These are phyloP conservation scores for Ophiostoma australiae DNA, from an alignment of 2,329 filamentous ascomycete genomes.

Conservation along the genomic window DNA sequence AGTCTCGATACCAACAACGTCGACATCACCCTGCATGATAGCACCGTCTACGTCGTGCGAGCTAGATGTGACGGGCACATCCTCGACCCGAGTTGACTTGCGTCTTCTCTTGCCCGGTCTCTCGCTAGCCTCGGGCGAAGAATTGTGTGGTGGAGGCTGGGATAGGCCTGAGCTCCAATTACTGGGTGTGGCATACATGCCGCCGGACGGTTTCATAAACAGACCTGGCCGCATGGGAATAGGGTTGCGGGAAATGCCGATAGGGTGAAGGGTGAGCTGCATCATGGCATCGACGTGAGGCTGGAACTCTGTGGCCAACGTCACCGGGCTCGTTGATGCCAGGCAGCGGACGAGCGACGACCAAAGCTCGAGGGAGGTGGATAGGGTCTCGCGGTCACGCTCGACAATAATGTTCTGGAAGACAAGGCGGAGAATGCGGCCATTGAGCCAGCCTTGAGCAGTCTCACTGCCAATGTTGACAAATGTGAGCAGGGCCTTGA, in stretches of 20 bases:
- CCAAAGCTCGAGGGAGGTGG: conserved; percentile 84
- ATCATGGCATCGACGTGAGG: conserved; percentile 76
- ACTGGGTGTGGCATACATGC: conserved; percentile 60
- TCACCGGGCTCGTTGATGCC: conserved; percentile 52
- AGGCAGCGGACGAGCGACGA: conserved; percentile 67
- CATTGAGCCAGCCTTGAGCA: conserved; percentile 89
- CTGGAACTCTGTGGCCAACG: conserved; percentile 68
- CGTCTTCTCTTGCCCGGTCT: conserved; percentile 70
- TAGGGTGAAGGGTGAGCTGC: conserved; percentile 78
- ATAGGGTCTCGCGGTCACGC: conserved; percentile 75
- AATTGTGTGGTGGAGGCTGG: conserved; percentile 35
- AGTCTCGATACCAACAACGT: conserved; percentile 83
- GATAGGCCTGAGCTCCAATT: conserved; percentile 36
- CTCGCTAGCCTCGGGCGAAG: conserved; percentile 52
- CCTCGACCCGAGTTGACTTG: conserved; percentile 78
- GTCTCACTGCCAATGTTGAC: conserved; percentile 73
- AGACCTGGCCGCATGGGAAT: conserved; percentile 86
- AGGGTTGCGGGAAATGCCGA: conserved; percentile 84
- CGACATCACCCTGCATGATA: conserved; percentile 95
- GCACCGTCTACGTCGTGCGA: conserved; percentile 95
- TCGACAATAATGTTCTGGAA: conserved; percentile 97
- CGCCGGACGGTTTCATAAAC: conserved; percentile 90
- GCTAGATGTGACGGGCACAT: conserved; percentile 56
- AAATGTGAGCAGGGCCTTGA: conserved; percentile 90
- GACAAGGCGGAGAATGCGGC: conserved; percentile 77